Percentiles rank a stretch among this genome's conserved stretches.
phyloP scores from a whole-genome alignment of 2,329 filamentous ascomycete genomes.

The Tympanopsis confertula region DNA sequence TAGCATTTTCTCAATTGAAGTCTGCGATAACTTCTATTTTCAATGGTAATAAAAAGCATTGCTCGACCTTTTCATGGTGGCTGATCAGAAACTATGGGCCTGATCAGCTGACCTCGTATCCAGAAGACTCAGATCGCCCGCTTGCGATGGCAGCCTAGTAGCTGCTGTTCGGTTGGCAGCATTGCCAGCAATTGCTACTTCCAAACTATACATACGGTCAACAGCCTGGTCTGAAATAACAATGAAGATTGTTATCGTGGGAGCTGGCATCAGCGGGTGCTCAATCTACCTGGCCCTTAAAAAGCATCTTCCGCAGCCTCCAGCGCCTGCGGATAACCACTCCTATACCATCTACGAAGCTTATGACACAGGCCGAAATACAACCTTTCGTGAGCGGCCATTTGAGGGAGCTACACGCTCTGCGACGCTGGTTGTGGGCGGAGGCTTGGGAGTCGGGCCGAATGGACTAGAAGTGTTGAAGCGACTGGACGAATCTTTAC shows the following conservation, averaged over 20 bases:
- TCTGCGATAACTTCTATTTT: no score
- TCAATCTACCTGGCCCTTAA: slow-evolving; percentile 22
- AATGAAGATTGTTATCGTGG: slow-evolving; percentile 29
- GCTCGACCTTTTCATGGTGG: no score
- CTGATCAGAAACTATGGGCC: no score
- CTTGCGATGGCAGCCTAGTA: no score
- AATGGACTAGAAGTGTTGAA: slow-evolving; percentile 25
- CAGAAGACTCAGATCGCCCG: no score
- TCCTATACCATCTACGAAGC: slow-evolving; percentile 25
- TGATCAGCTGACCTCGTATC: no score
- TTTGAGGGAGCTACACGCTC: slow-evolving; percentile 12
- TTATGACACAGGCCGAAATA: slow-evolving; percentile 15
- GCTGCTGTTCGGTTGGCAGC: no score
- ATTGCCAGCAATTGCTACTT: no score
- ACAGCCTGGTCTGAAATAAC: slow-evolving; percentile 1
- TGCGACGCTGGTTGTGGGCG: slow-evolving; percentile 20
- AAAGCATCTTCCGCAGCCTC: slow-evolving; percentile 20
- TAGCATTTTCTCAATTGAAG: no score
- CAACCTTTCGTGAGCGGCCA: slow-evolving; percentile 7
- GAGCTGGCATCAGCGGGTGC: slow-evolving; percentile 27
- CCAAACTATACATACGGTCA: no score
- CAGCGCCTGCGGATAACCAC: slow-evolving; percentile 8
- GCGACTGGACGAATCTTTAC: slow-evolving; percentile 19
- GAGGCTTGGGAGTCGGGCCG: slow-evolving; percentile 21
- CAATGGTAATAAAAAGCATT: no score